phyloP scores from a whole-genome alignment of 1,139 yeast species.

The Yamadazyma oceani region DNA sequence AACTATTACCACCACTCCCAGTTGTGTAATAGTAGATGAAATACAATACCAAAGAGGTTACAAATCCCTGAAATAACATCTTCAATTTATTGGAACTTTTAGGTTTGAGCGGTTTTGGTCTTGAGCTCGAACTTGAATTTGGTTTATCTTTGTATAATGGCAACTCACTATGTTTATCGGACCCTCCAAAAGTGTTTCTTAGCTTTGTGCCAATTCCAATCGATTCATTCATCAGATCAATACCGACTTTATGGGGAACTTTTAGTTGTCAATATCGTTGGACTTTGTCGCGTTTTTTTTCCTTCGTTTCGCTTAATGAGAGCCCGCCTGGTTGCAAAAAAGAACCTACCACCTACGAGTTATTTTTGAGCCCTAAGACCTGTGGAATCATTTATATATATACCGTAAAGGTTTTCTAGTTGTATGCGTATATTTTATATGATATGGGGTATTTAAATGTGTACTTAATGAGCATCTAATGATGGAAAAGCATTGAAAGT shows the following conservation, averaged over 20 bases:
- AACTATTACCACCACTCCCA: background rate
- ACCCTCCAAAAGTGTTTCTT: background rate
- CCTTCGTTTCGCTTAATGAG: too few species aligned
- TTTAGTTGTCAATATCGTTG: too few species aligned
- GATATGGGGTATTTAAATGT: too few species aligned
- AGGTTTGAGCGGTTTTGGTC: constrained; percentile 19
- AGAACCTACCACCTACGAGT: too few species aligned
- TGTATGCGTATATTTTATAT: too few species aligned
- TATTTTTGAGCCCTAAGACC: too few species aligned
- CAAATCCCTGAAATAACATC: constrained; percentile 47
- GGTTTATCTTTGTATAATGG: constrained; percentile 37
- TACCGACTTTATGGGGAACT: too few species aligned
- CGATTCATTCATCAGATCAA: background rate
- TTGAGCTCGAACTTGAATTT: constrained; percentile 10
- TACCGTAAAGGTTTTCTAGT: too few species aligned
- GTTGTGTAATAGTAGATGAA: constrained; percentile 25
- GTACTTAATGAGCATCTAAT: too few species aligned
- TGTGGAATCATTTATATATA: too few species aligned
- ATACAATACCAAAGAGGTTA: constrained; percentile 41
- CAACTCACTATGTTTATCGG: constrained; percentile 13
- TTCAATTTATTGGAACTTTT: constrained; percentile 15
- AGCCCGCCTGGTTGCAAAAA: too few species aligned
- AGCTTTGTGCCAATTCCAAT: constrained; percentile 1
- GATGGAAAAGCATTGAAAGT: constrained; percentile 10
- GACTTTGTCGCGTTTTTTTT: too few species aligned